Evolutionary conservation across 768 basidiomycete species (phyloP).

Genomic region (Amanita pseudoporphyria): DNA sequence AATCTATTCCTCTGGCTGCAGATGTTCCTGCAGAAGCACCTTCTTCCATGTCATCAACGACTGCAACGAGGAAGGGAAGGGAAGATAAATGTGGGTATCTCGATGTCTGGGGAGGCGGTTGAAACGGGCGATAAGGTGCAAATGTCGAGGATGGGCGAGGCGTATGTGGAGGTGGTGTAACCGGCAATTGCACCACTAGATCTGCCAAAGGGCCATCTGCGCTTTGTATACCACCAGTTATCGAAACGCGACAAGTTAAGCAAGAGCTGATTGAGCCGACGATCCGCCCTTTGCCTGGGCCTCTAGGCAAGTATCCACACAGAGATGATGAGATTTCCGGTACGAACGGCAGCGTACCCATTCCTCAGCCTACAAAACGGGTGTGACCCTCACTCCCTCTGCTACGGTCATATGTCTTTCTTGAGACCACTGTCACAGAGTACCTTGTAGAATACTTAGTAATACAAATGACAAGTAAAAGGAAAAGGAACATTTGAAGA

Average conservation of each 20-base stretch:
- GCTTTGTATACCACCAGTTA: constrained; percentile 3
- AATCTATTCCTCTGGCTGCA: too few relatives aligned
- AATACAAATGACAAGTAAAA: too few relatives aligned
- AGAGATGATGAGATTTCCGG: constrained; percentile 46
- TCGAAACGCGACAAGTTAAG: constrained; percentile 7
- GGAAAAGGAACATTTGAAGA: too few relatives aligned
- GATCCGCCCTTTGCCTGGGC: background rate
- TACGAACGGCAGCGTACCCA: constrained; percentile 12
- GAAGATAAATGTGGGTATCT: too few relatives aligned
- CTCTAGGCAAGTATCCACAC: constrained; percentile 23
- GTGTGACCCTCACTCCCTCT: too few relatives aligned
- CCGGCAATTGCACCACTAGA: too few relatives aligned
- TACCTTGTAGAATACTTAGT: too few relatives aligned
- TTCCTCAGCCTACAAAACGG: constrained; percentile 4
- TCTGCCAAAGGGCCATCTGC: constrained; percentile 17
- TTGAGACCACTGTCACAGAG: too few relatives aligned
- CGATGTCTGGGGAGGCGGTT: background rate
- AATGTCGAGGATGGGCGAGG: background rate
- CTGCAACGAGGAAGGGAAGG: too few relatives aligned
- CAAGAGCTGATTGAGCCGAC: constrained; percentile 6
- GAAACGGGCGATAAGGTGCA: background rate
- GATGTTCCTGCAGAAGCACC: too few relatives aligned
- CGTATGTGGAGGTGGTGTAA: background rate
- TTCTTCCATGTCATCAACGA: too few relatives aligned
- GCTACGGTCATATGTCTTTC: too few relatives aligned